These are phyloP conservation scores for Cephalotrichum gorgonifer DNA, from an alignment of 2,329 filamentous ascomycete species.

Conservation along the genomic window DNA sequence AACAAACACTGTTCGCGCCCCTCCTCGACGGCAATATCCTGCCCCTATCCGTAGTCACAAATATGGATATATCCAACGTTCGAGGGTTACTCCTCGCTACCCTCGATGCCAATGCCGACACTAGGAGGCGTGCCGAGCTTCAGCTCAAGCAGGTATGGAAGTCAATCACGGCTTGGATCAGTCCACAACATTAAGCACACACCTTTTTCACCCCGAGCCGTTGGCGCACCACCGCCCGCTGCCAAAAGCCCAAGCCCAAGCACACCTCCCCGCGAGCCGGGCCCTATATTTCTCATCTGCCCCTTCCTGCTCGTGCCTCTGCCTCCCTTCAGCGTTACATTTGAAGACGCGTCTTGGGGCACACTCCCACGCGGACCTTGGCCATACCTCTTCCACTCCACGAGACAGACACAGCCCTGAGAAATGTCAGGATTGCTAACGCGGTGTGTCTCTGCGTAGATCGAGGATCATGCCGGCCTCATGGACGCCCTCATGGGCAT, in stretches of 20 bases:
- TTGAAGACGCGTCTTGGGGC: background rate
- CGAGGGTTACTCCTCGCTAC: slow-evolving; percentile 69
- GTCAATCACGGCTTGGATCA: background rate
- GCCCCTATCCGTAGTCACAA: background rate
- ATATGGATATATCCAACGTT: slow-evolving; percentile 65
- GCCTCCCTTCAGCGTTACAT: background rate
- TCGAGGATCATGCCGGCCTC: slow-evolving; percentile 84
- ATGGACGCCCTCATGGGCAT: slow-evolving; percentile 85
- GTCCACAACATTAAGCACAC: background rate
- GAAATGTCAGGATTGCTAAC: slow-evolving; percentile 1
- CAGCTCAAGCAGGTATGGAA: slow-evolving; percentile 68
- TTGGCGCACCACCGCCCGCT: too few species aligned
- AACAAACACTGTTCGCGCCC: background rate
- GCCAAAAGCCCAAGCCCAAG: too few species aligned
- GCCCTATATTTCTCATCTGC: too few species aligned
- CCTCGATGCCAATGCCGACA: slow-evolving; percentile 63
- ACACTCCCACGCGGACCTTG: too few species aligned
- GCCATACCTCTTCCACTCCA: too few species aligned
- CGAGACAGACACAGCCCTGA: too few species aligned
- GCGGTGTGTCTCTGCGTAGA: slow-evolving; percentile 40
- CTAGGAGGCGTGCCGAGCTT: slow-evolving; percentile 65
- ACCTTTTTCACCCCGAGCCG: background rate
- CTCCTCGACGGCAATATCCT: background rate
- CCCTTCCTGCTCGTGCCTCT: too few species aligned
- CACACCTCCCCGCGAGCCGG: background rate